Evolutionary conservation across 129 eudicot genomes (phyloP), one percentile per base, ranked within the genome.

Genomic region (Tagetes erecta): DNA sequence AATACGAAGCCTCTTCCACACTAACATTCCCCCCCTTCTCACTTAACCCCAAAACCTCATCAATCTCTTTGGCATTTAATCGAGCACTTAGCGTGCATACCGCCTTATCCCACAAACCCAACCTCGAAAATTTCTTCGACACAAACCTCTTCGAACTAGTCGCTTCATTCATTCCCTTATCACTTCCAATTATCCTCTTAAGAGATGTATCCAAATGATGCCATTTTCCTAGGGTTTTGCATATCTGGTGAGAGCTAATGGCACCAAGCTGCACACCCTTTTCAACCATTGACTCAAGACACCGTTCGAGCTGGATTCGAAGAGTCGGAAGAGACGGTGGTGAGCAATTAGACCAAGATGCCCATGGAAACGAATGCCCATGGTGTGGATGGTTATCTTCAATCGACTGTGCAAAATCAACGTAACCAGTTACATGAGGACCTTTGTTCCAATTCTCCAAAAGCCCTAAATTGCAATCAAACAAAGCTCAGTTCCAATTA

Each of bases 281-380:
- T 64, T 73, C 69, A 6, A 84, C 82, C 95, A 93, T 86, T 8
- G 84, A 71, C 37, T 93, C 98, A 12, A 93, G 87, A 64, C 91
- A 84, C 9, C 65, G 9, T 34, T 93, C 96, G n/a, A 93, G 84
- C 55, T 86, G 90, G 51, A 70, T 44, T 4, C 76, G 66, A 31
- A 91, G 85, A 1, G 83, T 65, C 37, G 71, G 67, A 8, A 88
- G 86, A 38, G 79, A 41, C 0, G 97, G 97, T 2, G 87, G 83
- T 3, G 84, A 57, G 77, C 90, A 88, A 71, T 64, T 80, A 37
- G 87, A 71, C 98, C 98, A 93, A 39, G 96, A 87, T 0, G 81
- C 65, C 98, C 98, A 93, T 8, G 98, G 98, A 73, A 73, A 87
- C 8, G 98, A 87, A 31, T 83, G 81, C 0, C 90, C 88, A 38